A percentile compares a stretch with the other conserved stretches of the same genome.
These are phyloP conservation scores for Aspergillus nomiae DNA, from an alignment of 2,329 filamentous ascomycete species.

Conservation along the genomic window DNA sequence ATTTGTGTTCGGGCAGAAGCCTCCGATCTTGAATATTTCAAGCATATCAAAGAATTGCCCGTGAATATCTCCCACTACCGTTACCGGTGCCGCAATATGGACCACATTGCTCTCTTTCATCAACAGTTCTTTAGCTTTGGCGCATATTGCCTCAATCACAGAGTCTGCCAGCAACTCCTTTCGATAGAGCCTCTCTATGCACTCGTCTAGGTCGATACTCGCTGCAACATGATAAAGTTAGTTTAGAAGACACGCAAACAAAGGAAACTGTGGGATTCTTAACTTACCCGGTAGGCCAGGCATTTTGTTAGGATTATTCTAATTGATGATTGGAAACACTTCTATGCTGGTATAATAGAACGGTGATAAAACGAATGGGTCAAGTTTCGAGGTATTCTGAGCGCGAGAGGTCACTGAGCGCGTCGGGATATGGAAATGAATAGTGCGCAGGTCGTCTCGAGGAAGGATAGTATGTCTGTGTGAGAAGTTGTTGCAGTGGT, in stretches of 20 bases:
- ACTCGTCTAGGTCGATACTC: slow-evolving; percentile 97
- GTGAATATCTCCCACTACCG: slow-evolving; percentile 97
- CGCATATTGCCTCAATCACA: slow-evolving; percentile 98
- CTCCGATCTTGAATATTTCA: slow-evolving; percentile 98
- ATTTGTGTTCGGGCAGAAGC: slow-evolving; percentile 96
- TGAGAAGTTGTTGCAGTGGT: slow-evolving; percentile 27
- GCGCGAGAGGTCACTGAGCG: slow-evolving; percentile 5
- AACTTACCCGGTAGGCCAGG: slow-evolving; percentile 48
- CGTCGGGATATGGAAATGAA: slow-evolving; percentile 7
- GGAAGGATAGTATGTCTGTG: slow-evolving; percentile 24
- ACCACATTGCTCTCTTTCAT: slow-evolving; percentile 99
- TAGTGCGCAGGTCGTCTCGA: slow-evolving; percentile 16
- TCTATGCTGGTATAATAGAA: slow-evolving; percentile 13
- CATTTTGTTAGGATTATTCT: slow-evolving; percentile 34
- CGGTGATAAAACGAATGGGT: background rate
- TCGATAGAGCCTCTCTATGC: slow-evolving; percentile 93
- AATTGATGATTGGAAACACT: background rate
- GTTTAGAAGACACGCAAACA: background rate
- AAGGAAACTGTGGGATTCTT: background rate
- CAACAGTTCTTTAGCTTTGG: slow-evolving; percentile 96
- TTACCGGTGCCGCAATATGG: slow-evolving; percentile 91
- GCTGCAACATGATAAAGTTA: slow-evolving; percentile 54
- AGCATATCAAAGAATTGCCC: slow-evolving; percentile 99
- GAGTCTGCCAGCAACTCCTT: slow-evolving; percentile 97
- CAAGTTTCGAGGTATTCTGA: background rate